These are phyloP conservation scores for Thymus quinquecostatus DNA, from an alignment of 257 asterid species.

Conservation along the genomic window DNA sequence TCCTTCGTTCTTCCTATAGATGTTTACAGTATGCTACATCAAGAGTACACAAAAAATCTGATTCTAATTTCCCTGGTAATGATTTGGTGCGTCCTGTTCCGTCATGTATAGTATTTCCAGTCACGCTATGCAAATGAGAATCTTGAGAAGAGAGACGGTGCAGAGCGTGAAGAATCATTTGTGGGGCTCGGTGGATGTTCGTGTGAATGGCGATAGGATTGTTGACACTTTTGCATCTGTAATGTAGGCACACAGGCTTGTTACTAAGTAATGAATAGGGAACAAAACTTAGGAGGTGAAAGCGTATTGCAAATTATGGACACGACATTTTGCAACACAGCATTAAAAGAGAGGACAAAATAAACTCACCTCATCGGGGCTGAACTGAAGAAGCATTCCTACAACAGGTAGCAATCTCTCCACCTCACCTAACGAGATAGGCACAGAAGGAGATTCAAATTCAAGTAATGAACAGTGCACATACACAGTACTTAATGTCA, in stretches of 20 bases:
- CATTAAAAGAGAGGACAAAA: slow-evolving; percentile 10
- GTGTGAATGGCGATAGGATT: slow-evolving; percentile 63
- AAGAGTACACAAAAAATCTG: slow-evolving; percentile 17
- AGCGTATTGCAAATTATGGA: no score
- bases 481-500: background rate
- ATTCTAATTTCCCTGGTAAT: background rate
- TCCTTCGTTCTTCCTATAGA: background rate
- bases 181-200: slow-evolving; percentile 72
- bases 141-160: slow-evolving; percentile 81
- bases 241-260: slow-evolving; percentile 5
- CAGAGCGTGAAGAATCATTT: slow-evolving; percentile 61
- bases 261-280: slow-evolving; percentile 6
- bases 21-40: slow-evolving; percentile 20
- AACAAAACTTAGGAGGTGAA: background rate
- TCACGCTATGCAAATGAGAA: slow-evolving; percentile 68
- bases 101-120: slow-evolving; percentile 2
- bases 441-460: slow-evolving; percentile 2
- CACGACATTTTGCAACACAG: background rate
- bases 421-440: slow-evolving; percentile 76
- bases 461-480: slow-evolving; percentile 1
- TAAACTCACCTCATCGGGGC: slow-evolving; percentile 88
- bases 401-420: slow-evolving; percentile 94
- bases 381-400: slow-evolving; percentile 98
- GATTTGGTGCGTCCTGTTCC: background rate
- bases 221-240: slow-evolving; percentile 90